Evolutionary conservation across 345 rosid species (phyloP).

Genomic region (Hevea brasiliensis): DNA sequence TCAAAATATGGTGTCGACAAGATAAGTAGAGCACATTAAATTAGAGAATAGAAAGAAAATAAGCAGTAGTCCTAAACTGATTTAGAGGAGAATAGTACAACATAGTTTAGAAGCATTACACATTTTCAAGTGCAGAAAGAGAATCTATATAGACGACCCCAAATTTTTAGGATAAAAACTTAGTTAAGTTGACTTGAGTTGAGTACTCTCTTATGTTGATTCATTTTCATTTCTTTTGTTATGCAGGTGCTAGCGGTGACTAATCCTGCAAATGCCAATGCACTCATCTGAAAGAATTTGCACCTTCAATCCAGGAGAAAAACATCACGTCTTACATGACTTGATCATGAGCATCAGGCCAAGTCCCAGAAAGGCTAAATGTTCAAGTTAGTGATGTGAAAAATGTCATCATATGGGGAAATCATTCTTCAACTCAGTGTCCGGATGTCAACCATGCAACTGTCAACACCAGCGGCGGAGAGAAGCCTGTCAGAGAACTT

Average conservation of each 20-base stretch:
- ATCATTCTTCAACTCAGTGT: slow-evolving; percentile 89
- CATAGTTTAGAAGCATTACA: too few species aligned
- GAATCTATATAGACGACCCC: too few species aligned
- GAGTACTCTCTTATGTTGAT: background rate
- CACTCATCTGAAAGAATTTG: slow-evolving; percentile 74
- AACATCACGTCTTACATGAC: slow-evolving; percentile 81
- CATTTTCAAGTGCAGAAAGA: too few species aligned
- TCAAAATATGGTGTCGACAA: too few species aligned
- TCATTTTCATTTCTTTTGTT: slow-evolving; percentile 1
- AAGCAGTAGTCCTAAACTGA: too few species aligned
- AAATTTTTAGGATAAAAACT: too few species aligned
- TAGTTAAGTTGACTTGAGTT: too few species aligned
- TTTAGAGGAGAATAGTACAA: too few species aligned
- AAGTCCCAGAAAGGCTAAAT: slow-evolving; percentile 59
- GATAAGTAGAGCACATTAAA: too few species aligned
- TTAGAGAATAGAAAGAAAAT: too few species aligned
- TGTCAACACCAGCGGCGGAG: slow-evolving; percentile 38
- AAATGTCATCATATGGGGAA: slow-evolving; percentile 81
- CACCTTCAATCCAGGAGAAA: slow-evolving; percentile 74
- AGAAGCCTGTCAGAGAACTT: slow-evolving; percentile 47
- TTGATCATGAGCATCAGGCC: slow-evolving; percentile 82
- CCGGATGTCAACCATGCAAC: slow-evolving; percentile 81
- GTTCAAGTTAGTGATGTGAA: slow-evolving; percentile 59
- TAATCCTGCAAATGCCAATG: slow-evolving; percentile 91
- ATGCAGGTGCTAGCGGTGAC: slow-evolving; percentile 64